A percentile compares a stretch with the other conserved stretches of the same genome.
Conservation (phyloP, 495 filamentous ascomycete genomes). For the Darksidea phi region DNA sequence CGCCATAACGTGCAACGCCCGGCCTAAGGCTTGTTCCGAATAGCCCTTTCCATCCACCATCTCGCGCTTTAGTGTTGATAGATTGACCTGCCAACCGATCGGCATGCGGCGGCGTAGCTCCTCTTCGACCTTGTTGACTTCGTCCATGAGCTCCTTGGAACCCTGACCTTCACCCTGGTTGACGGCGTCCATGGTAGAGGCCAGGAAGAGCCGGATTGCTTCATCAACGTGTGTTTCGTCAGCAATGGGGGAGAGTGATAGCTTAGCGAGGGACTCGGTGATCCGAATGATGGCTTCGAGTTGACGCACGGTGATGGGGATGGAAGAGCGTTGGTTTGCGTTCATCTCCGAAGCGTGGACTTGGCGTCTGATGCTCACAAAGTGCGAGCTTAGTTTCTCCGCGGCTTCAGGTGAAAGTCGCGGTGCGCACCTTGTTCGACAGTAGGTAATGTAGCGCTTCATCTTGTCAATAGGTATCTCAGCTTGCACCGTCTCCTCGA, state of each 20-base stretch:
- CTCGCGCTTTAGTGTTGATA: conserved; percentile 82
- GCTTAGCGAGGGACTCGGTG: conserved; percentile 91
- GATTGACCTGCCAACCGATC: conserved; percentile 90
- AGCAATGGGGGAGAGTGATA: conserved; percentile 79
- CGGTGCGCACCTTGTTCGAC: conserved; percentile 89
- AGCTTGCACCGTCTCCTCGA: conserved; percentile 78
- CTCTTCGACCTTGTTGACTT: conserved; percentile 82
- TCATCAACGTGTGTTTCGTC: conserved; percentile 93
- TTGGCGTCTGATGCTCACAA: conserved; percentile 92
- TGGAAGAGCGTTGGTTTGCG: conserved; percentile 81
- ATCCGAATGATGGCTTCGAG: conserved; percentile 97
- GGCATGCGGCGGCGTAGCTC: conserved; percentile 85
- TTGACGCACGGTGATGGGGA: conserved; percentile 97
- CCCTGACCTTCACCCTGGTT: conserved; percentile 80
- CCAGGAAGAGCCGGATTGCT: conserved; percentile 95
- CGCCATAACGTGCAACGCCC: conserved; percentile 82
- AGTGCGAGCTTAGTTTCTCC: conserved; percentile 95
- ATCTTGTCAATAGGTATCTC: conserved; percentile 94
- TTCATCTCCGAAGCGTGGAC: conserved; percentile 87
- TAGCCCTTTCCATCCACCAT: conserved; percentile 87
- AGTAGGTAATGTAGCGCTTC: conserved; percentile 97
- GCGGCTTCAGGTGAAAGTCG: conserved; percentile 88
- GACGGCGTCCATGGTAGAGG: conserved; percentile 96
- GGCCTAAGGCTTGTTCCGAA: conserved; percentile 77
- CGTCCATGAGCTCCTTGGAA: conserved; percentile 84